A percentile compares a stretch with the other conserved stretches of the same genome.
Evolutionary conservation across 768 basidiomycete species (phyloP).

Genomic region (Rhodotorula paludigena): DNA sequence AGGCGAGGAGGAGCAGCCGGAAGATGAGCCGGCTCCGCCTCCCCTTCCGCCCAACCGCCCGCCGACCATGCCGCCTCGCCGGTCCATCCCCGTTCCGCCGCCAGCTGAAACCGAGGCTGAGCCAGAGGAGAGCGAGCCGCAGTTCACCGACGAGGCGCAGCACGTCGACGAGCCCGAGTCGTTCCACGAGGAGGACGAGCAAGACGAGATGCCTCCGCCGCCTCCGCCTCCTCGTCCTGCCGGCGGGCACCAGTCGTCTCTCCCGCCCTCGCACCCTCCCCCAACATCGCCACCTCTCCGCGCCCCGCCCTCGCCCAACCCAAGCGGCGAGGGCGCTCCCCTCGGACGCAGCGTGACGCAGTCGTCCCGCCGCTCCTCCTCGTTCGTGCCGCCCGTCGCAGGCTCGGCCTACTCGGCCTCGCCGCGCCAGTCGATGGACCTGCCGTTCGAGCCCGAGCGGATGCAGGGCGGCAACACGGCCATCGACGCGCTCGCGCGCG

Average conservation of each 20-base stretch:
- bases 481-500: conserved; percentile 4
- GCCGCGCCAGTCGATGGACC: conserved; percentile 20
- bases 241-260: conserved; percentile 14
- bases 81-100: conserved; percentile 11
- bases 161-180: conserved; percentile 24
- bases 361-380: conserved; percentile 2
- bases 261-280: not conserved
- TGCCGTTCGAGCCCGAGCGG: not conserved
- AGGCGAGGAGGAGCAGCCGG: not conserved
- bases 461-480: not conserved
- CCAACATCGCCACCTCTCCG: not conserved
- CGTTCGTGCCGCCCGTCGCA: not conserved
- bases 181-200: not conserved
- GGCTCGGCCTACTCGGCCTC: conserved; percentile 5
- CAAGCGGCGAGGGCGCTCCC: not conserved
- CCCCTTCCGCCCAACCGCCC: conserved; percentile 18
- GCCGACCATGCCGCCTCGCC: conserved; percentile 12
- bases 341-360: conserved; percentile 15
- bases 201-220: conserved; percentile 21
- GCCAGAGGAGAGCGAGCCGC: not conserved
- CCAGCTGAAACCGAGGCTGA: not conserved
- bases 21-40: conserved; percentile 6
- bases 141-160: not conserved
- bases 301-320: not conserved
- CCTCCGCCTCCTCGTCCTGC: conserved; percentile 25